These are phyloP conservation scores for Rhododendron vialii DNA, from an alignment of 148 eudicot species.

Conservation along the genomic window DNA sequence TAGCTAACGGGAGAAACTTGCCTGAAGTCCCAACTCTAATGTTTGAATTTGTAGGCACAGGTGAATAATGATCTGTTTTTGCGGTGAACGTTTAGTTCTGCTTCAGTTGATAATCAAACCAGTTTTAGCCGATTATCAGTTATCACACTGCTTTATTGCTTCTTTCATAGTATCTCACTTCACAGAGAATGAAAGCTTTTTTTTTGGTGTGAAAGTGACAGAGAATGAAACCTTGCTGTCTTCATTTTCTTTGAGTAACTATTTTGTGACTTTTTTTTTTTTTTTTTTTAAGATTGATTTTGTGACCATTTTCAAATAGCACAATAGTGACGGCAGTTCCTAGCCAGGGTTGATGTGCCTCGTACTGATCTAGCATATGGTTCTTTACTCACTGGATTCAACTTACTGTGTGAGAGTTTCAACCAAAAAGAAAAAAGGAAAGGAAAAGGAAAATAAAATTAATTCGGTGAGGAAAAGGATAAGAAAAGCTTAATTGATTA, in stretches of 20 bases:
- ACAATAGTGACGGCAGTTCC: not conserved
- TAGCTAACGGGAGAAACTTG: constrained; percentile 76
- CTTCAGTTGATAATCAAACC: not conserved
- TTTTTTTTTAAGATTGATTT: no score
- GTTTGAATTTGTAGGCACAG: constrained; percentile 97
- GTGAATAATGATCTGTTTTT: constrained; percentile 27
- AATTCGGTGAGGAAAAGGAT: not conserved
- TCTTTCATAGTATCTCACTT: not conserved
- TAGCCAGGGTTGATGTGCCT: not conserved
- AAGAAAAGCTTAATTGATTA: not conserved
- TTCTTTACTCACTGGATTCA: not conserved
- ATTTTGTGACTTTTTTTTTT: no score
- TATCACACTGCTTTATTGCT: not conserved
- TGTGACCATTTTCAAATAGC: not conserved
- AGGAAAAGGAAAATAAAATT: not conserved
- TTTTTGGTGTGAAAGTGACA: no score
- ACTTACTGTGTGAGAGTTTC: not conserved
- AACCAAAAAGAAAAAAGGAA: not conserved
- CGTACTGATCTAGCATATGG: not conserved
- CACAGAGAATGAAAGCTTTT: not conserved
- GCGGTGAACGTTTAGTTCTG: not conserved
- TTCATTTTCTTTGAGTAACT: not conserved
- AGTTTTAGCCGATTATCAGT: not conserved
- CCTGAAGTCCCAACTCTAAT: constrained; percentile 84
- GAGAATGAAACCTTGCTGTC: not conserved